Base-by-base conservation (phyloP, 75 land plant species). In the Sequoia sempervirens region DNA sequence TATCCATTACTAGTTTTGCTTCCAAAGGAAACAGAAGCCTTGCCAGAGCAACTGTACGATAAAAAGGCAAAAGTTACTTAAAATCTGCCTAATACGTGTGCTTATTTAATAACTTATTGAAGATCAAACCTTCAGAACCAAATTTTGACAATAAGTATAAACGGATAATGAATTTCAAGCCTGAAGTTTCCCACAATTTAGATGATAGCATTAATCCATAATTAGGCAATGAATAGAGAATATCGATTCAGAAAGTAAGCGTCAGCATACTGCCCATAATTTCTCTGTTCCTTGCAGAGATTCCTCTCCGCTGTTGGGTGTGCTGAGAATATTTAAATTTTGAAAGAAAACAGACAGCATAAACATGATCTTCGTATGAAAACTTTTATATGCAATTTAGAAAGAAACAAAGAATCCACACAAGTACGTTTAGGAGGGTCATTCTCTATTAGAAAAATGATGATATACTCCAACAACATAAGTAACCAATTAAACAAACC, bases 11-110 rank as follows among this genome's bases (percentile, higher is more conserved):
- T 30, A 96, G 88, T 83, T 89, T 88, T 75, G 94, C 95, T 85
- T 94, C 93, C 85, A 80, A 84, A 4, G 99, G 99, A 83, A 93
- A 97, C 26, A 96, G 84, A 79, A 92, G 75, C 81, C 85, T 91
- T 38, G 96, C 99, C 85, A 97, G 73, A 64, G 88, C 93, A 88
- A 97, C 99, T 97, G 93, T 61, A 37, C 6, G 47, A 80, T 36
- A 73, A 82, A 66, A 84, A 66, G 5, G 37, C 14, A 28, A 47
- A 75, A 70, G 9, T 32, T 32, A 30, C 37, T 70, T 7, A 70
- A 37, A 70, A 30, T 32, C 73, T 70, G 36, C 36, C 14, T 14
- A 70, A 70, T 70, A 32, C 30, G 32, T 70, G 10, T 12, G 73
- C 61, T 4, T 56, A 56, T 56, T 17, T 13, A 18, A 30, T 12